Evolutionary conservation across 805 yeast species (phyloP).

Genomic region (Suhomyces canberraensis): DNA sequence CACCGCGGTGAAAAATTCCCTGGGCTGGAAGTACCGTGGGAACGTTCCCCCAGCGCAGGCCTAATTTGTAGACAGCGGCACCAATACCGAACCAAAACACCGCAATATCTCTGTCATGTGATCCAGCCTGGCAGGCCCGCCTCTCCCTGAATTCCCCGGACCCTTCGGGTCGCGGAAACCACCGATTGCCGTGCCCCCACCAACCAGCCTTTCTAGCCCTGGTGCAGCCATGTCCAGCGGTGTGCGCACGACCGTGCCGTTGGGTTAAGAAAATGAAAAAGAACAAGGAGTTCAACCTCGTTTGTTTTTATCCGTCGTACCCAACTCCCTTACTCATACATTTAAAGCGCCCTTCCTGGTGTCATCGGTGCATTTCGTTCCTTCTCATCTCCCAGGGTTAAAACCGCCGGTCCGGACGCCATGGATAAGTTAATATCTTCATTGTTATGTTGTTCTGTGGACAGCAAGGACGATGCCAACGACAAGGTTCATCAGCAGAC

Average conservation of each 20-base stretch:
- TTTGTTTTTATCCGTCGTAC: slow-evolving; percentile 1
- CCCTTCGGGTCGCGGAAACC: too few relatives aligned
- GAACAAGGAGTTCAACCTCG: slow-evolving; percentile 3
- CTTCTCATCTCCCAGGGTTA: neutral
- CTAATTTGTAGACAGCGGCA: too few relatives aligned
- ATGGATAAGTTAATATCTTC: slow-evolving; percentile 33
- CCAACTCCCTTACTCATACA: too few relatives aligned
- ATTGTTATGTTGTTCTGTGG: slow-evolving; percentile 39
- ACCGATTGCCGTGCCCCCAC: too few relatives aligned
- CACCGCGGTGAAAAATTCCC: too few relatives aligned
- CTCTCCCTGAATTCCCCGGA: too few relatives aligned
- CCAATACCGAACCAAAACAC: too few relatives aligned
- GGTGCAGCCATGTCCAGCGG: neutral
- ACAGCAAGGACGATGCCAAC: slow-evolving; percentile 31
- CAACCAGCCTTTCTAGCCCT: too few relatives aligned
- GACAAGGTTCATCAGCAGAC: slow-evolving; percentile 22
- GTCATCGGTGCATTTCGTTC: neutral
- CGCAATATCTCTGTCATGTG: too few relatives aligned
- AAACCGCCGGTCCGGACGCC: slow-evolving; percentile 4
- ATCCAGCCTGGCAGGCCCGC: too few relatives aligned
- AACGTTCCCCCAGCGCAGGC: too few relatives aligned
- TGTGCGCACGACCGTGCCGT: slow-evolving; percentile 2
- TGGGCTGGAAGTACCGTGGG: too few relatives aligned
- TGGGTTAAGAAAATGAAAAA: slow-evolving; percentile 1
- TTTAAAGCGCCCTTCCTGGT: slow-evolving; percentile 1